Conservation (phyloP, 1,284 basidiomycete species). For the Puccinia hordei region DNA sequence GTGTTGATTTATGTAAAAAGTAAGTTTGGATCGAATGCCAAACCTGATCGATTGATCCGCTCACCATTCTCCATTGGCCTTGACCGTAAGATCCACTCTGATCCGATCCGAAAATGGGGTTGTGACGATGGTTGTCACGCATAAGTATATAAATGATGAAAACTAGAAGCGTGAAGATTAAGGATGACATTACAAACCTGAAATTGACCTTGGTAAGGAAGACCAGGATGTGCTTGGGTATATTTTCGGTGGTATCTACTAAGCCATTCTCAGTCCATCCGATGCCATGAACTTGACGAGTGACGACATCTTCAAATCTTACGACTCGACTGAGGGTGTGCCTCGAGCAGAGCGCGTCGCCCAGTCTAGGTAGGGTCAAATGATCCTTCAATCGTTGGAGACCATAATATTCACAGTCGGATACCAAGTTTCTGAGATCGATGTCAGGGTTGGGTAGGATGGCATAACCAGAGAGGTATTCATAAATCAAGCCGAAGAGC, state of each 20-base stretch:
- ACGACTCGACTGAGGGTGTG: conserved; percentile 32
- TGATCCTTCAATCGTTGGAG: conserved; percentile 31
- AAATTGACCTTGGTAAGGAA: conserved; percentile 25
- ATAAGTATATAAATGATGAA: neutral
- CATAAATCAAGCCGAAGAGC: conserved; percentile 28
- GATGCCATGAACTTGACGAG: neutral
- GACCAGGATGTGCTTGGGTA: conserved; percentile 16
- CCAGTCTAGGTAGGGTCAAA: conserved; percentile 19
- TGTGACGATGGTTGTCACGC: neutral
- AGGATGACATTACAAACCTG: conserved; percentile 10
- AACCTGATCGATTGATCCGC: neutral
- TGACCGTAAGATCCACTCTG: conserved; percentile 38
- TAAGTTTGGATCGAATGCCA: neutral
- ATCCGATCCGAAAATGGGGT: neutral
- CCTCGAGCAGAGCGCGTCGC: conserved; percentile 22
- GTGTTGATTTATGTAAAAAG: no score
- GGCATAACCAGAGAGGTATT: conserved; percentile 43
- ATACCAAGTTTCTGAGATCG: conserved; percentile 34
- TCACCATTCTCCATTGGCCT: conserved; percentile 38
- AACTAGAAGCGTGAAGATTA: neutral
- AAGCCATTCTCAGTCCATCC: conserved; percentile 37
- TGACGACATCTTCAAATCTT: conserved; percentile 23
- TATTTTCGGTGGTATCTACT: neutral
- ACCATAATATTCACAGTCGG: conserved; percentile 42
- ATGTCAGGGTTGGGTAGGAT: conserved; percentile 31